These are phyloP conservation scores for Capsicum baccatum DNA, from an alignment of 257 asterid species.

Conservation along the genomic window DNA sequence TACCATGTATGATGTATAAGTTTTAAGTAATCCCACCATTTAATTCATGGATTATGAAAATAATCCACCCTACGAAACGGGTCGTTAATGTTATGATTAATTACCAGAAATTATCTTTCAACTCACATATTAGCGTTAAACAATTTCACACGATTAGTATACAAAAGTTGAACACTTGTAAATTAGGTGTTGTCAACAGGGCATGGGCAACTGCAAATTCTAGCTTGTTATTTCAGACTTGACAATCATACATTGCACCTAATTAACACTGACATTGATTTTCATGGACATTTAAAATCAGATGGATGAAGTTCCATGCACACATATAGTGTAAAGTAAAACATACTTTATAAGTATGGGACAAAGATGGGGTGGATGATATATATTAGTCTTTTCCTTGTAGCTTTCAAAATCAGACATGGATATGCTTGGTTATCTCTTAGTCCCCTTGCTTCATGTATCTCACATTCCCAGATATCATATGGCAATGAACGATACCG, in stretches of 20 bases:
- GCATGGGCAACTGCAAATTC: background rate
- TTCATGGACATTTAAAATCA: background rate
- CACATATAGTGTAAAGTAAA: background rate
- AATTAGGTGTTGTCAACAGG: background rate
- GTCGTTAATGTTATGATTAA: too few species aligned
- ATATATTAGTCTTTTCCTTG: background rate
- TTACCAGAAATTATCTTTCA: too few species aligned
- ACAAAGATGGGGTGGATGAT: background rate
- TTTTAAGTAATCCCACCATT: too few species aligned
- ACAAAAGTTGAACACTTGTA: too few species aligned
- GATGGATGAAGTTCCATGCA: background rate
- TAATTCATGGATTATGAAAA: too few species aligned
- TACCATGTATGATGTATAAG: too few species aligned
- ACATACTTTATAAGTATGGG: background rate
- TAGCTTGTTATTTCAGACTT: background rate
- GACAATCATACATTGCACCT: background rate
- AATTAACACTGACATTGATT: background rate
- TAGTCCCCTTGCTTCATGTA: too few species aligned
- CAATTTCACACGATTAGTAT: too few species aligned
- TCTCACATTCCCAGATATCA: too few species aligned
- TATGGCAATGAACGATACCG: too few species aligned
- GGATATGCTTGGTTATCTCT: background rate
- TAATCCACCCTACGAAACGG: too few species aligned
- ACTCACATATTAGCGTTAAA: too few species aligned
- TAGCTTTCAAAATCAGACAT: background rate